Conservation (phyloP, 257 asterid genomes). For the Agastache rugosa region DNA sequence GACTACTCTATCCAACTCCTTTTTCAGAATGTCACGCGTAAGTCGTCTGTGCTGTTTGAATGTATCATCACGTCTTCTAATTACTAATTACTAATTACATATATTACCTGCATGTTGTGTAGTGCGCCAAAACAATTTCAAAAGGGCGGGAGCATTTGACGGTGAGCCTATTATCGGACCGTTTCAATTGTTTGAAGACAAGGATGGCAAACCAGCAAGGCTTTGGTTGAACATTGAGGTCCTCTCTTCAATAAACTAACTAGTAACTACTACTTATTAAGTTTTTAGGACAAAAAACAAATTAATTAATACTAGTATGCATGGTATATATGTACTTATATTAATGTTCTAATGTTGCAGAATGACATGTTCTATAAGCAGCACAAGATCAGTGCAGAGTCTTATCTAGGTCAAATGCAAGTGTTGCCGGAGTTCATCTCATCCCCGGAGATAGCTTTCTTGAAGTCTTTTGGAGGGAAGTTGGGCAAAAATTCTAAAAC, state of each 20-base stretch:
- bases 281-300: too few species aligned
- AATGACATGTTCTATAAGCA: slow-evolving; percentile 71
- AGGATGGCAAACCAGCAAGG: slow-evolving; percentile 40
- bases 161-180: slow-evolving; percentile 51
- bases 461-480: slow-evolving; percentile 60
- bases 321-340: too few species aligned
- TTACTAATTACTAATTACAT: too few species aligned
- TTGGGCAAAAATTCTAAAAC: slow-evolving; percentile 44
- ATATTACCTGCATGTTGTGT: not conserved
- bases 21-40: slow-evolving; percentile 56
- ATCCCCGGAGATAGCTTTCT: slow-evolving; percentile 90
- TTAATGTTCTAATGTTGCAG: too few species aligned
- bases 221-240: slow-evolving; percentile 94
- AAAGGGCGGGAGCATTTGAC: slow-evolving; percentile 50
- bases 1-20: slow-evolving; percentile 53
- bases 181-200: slow-evolving; percentile 33
- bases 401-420: slow-evolving; percentile 35
- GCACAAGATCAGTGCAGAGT: slow-evolving; percentile 55
- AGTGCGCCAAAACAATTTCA: slow-evolving; percentile 66
- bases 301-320: too few species aligned
- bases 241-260: slow-evolving; percentile 15
- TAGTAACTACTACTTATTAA: too few species aligned
- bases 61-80: too few species aligned
- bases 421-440: slow-evolving; percentile 74
- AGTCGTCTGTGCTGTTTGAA: slow-evolving; percentile 22